Evolutionary conservation across 352 stramenopile genomes (phyloP).

Genomic region (Globisporangium yorkense): DNA sequence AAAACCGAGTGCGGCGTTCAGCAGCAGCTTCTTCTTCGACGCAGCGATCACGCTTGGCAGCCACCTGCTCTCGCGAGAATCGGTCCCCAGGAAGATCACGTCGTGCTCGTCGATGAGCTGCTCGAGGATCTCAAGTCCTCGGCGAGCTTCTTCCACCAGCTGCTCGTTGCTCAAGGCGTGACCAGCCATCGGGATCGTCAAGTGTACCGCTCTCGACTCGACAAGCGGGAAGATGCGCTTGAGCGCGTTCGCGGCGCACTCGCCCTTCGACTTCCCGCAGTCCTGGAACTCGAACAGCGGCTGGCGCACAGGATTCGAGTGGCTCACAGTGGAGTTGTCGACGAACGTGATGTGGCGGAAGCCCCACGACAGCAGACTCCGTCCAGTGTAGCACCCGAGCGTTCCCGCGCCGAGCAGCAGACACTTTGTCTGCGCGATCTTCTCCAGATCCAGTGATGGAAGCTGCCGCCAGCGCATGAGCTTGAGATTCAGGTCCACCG

Average conservation of each 20-base stretch:
- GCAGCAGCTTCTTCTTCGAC: slow-evolving; percentile 87
- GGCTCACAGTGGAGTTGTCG: slow-evolving; percentile 96
- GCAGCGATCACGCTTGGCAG: slow-evolving; percentile 95
- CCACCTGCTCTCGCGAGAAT: slow-evolving; percentile 98
- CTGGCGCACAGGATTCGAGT: slow-evolving; percentile 98
- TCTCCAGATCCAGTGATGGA: slow-evolving; percentile 90
- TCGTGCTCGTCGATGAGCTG: slow-evolving; percentile 91
- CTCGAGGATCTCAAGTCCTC: slow-evolving; percentile 78
- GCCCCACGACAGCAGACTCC: slow-evolving; percentile 95
- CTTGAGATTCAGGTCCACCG: slow-evolving; percentile 98
- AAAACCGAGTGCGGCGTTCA: slow-evolving; percentile 87
- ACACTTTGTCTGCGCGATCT: slow-evolving; percentile 89
- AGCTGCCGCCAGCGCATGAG: slow-evolving; percentile 99
- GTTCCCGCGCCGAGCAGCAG: slow-evolving; percentile 95
- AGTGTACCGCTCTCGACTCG: slow-evolving; percentile 73
- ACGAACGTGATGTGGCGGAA: slow-evolving; percentile 97
- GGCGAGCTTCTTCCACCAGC: slow-evolving; percentile 55
- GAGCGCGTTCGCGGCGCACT: slow-evolving; percentile 91
- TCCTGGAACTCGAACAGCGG: slow-evolving; percentile 95
- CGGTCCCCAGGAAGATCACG: slow-evolving; percentile 96
- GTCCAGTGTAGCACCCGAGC: slow-evolving; percentile 95
- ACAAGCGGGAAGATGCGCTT: slow-evolving; percentile 92
- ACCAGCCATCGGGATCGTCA: slow-evolving; percentile 99
- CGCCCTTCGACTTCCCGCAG: slow-evolving; percentile 92
- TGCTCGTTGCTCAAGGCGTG: slow-evolving; percentile 78